These are phyloP conservation scores for Tulasnella sp. DNA, from an alignment of 768 basidiomycete genomes.

Conservation along the genomic window DNA sequence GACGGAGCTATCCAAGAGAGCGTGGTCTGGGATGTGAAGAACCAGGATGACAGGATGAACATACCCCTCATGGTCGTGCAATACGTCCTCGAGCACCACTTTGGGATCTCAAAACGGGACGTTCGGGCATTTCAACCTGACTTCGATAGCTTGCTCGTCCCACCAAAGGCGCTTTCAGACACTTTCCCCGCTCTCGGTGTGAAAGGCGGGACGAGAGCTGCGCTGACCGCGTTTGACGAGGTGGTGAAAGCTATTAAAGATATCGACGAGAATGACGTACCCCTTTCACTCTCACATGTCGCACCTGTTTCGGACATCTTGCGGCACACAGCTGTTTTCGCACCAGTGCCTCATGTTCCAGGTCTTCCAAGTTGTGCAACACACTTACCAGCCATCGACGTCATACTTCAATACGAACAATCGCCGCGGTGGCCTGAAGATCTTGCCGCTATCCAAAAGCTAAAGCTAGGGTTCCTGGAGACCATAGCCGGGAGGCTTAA, in stretches of 20 bases:
- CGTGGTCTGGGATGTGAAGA: slow-evolving; percentile 91
- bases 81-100: slow-evolving; percentile 73
- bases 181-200: background rate
- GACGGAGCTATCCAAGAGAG: slow-evolving; percentile 89
- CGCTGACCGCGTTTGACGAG: slow-evolving; percentile 71
- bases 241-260: slow-evolving; percentile 69
- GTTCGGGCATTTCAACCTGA: slow-evolving; percentile 32
- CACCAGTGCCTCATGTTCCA: slow-evolving; percentile 59
- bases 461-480: slow-evolving; percentile 90
- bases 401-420: slow-evolving; percentile 86
- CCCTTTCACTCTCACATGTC: slow-evolving; percentile 71
- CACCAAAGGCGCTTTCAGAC: background rate
- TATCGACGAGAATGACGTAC: slow-evolving; percentile 46
- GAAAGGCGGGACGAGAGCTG: slow-evolving; percentile 36
- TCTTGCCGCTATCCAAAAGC: slow-evolving; percentile 83
- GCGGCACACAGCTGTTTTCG: slow-evolving; percentile 76
- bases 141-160: slow-evolving; percentile 29
- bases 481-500: slow-evolving; percentile 66
- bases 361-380: slow-evolving; percentile 48
- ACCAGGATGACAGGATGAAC: slow-evolving; percentile 64
- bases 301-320: slow-evolving; percentile 68
- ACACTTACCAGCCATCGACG: slow-evolving; percentile 64
- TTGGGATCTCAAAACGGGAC: slow-evolving; percentile 47
- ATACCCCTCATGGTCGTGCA: slow-evolving; percentile 71
- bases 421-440: slow-evolving; percentile 95